A percentile compares a stretch with the other conserved stretches of the same genome.
Conservation (phyloP, 2,329 filamentous ascomycete species). For the Trichophyton verrucosum region DNA sequence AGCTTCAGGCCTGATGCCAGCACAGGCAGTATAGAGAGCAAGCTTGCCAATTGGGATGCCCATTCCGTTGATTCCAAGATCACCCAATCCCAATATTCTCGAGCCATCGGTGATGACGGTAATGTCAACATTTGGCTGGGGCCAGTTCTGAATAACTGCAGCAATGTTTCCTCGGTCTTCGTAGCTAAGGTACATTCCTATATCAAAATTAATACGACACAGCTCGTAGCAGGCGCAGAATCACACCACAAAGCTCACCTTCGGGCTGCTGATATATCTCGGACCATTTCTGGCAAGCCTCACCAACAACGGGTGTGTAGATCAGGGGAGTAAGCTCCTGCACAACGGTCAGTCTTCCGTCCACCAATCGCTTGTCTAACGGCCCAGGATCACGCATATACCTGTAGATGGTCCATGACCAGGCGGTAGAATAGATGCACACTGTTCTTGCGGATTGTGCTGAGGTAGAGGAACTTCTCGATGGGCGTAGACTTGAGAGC, state of each 20-base stretch:
- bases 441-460: slow-evolving; percentile 39
- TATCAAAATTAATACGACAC: neutral
- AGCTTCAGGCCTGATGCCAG: slow-evolving; percentile 72
- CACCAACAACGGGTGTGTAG: slow-evolving; percentile 54
- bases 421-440: slow-evolving; percentile 42
- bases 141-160: slow-evolving; percentile 87
- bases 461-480: slow-evolving; percentile 40
- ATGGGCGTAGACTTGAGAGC: slow-evolving; percentile 36
- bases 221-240: neutral
- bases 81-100: slow-evolving; percentile 78
- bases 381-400: slow-evolving; percentile 13
- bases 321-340: slow-evolving; percentile 39
- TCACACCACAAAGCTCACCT: slow-evolving; percentile 37
- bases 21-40: slow-evolving; percentile 85
- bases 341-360: neutral
- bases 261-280: slow-evolving; percentile 91
- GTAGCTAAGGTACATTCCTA: slow-evolving; percentile 81
- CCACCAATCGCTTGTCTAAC: neutral
- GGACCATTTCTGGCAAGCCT: slow-evolving; percentile 93
- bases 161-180: slow-evolving; percentile 83
- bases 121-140: slow-evolving; percentile 77
- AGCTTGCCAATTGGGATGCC: slow-evolving; percentile 97
- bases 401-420: slow-evolving; percentile 36
- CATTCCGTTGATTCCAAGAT: slow-evolving; percentile 93
- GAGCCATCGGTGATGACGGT: slow-evolving; percentile 95